Evolutionary conservation across 495 filamentous ascomycete genomes (phyloP).

Genomic region (Podospora anserina): DNA sequence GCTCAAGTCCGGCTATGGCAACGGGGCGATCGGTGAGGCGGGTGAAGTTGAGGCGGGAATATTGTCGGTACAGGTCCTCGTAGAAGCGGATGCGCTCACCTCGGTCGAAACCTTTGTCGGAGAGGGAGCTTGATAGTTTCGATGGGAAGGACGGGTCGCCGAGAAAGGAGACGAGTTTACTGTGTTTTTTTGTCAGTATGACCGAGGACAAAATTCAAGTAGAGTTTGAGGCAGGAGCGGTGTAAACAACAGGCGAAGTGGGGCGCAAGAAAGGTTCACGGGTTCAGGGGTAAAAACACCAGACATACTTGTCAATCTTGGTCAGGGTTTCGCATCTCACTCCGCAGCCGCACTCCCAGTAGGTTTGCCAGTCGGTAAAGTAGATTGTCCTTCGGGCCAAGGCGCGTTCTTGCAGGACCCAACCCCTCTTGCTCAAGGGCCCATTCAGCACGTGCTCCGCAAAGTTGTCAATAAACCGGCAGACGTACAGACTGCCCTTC

Average conservation of each 20-base stretch:
- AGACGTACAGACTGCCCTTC: slow-evolving; percentile 25
- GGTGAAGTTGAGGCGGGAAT: slow-evolving; percentile 34
- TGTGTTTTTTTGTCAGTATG: slow-evolving; percentile 11
- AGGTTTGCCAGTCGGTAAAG: slow-evolving; percentile 40
- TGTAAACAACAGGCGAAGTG: not conserved
- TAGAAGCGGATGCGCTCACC: slow-evolving; percentile 26
- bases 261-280: not conserved
- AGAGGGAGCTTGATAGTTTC: slow-evolving; percentile 6
- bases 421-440: slow-evolving; percentile 36
- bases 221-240: not conserved
- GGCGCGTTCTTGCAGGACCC: slow-evolving; percentile 44
- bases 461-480: slow-evolving; percentile 34
- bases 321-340: slow-evolving; percentile 38
- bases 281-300: not conserved
- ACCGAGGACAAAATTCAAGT: not conserved
- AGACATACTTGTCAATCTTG: slow-evolving; percentile 34
- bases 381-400: slow-evolving; percentile 42
- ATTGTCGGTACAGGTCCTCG: slow-evolving; percentile 32
- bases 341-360: slow-evolving; percentile 44
- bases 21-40: slow-evolving; percentile 27
- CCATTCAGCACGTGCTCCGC: slow-evolving; percentile 32
- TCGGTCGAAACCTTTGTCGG: slow-evolving; percentile 8
- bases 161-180: slow-evolving; percentile 32
- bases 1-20: slow-evolving; percentile 34
- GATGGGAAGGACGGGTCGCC: slow-evolving; percentile 39